Evolutionary conservation across 2,329 filamentous ascomycete genomes (phyloP), one percentile per base, ranked within the genome.

Genomic region (Cladosporium sp.): DNA sequence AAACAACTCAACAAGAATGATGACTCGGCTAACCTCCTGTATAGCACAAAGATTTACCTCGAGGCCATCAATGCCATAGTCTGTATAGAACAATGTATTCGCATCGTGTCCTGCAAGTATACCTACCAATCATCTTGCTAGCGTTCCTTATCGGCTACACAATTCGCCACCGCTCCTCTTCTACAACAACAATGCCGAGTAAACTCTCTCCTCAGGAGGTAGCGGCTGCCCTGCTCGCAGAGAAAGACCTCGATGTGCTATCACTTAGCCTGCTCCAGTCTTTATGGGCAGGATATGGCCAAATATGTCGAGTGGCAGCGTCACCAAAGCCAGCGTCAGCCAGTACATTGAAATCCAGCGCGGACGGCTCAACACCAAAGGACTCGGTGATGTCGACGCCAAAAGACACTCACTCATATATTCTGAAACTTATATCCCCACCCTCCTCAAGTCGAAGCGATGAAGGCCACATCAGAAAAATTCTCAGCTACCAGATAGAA

Each of bases 401-500:
- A 18, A 54, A 56, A 30, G 34, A 63, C 14, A 54, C 48, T 3
- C 49, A 63, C 79, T 18, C 77, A 10, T 56, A 87, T 39, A 81
- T 90, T 13, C 75, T 90, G 7, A 90, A 90, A 71, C 79, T 87
- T 62, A 86, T 89, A 46, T 82, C 82, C 0, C 86, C 86, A 7
- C 85, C 86, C 64, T 74, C 46, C 62, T 66, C 32, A 13, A 23
- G n/a, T 36, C 69, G 69, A n/a, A 70, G 76, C 3, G 84, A 88
- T 43, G 88, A 90, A 70, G 86, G 88, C 0, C 88, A 90, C 68
- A 70, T 86, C 0, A 83, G 88, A 7, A 91, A 91, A 71, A 83
- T 90, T 66, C 74, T 90, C 30, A 89, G 86, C 71, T 91, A 91
- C 68, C 81, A 87, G 54, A 86, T 89, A 3, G 88, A 91, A 74